These are phyloP conservation scores for Eucalyptus regnans DNA, from an alignment of 345 rosid species.

Conservation along the genomic window DNA sequence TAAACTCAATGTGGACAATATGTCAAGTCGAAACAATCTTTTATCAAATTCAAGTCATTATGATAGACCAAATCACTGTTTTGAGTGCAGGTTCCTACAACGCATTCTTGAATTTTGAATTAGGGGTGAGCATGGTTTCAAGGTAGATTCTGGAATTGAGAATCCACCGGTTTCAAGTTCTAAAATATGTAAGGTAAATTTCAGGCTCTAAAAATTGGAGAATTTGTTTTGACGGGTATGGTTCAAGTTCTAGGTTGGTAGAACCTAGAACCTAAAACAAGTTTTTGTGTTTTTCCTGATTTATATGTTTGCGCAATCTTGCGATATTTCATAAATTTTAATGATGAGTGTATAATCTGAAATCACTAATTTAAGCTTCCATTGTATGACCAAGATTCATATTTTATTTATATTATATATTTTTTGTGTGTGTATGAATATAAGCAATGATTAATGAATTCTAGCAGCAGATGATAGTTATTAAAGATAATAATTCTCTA, in stretches of 20 bases:
- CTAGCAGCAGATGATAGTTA: too few species aligned
- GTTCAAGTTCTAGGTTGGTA: accelerated
- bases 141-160: too few species aligned
- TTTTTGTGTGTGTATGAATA: too few species aligned
- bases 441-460: accelerated
- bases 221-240: accelerated
- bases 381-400: too few species aligned
- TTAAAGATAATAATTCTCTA: too few species aligned
- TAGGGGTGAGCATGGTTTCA: too few species aligned
- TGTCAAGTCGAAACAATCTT: background rate
- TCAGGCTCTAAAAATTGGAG: accelerated
- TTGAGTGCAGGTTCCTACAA: background rate
- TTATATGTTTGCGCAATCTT: accelerated
- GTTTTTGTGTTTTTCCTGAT: too few species aligned
- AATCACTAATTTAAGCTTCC: too few species aligned
- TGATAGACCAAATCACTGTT: background rate
- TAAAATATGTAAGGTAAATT: accelerated
- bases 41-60: background rate
- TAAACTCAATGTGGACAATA: background rate
- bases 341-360: accelerated
- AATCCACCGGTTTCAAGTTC: too few species aligned
- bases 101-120: background rate
- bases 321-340: accelerated
- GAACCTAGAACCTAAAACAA: accelerated
- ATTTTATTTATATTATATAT: too few species aligned